These are phyloP conservation scores for Neurospora intermedia DNA, from an alignment of 495 filamentous ascomycete species.

Conservation along the genomic window DNA sequence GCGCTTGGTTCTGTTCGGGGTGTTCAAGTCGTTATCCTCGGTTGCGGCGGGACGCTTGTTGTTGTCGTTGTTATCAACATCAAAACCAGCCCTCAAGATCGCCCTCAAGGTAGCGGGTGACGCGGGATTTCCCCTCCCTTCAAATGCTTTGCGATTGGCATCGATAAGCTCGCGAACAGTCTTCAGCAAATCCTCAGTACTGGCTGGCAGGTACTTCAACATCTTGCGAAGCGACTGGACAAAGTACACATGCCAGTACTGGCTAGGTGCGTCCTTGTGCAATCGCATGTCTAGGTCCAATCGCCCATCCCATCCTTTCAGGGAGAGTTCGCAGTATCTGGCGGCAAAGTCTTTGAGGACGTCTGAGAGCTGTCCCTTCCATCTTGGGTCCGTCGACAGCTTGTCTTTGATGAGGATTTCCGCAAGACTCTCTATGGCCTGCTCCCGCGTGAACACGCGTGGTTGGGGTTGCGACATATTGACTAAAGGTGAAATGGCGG, in stretches of 20 bases:
- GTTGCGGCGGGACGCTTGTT: background rate
- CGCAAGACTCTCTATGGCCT: background rate
- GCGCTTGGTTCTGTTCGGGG: background rate
- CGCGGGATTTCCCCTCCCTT: background rate
- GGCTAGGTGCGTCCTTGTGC: background rate
- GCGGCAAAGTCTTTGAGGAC: background rate
- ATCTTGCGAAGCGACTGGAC: background rate
- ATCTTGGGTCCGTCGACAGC: accelerated
- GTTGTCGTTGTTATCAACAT: background rate
- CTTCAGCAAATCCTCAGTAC: background rate
- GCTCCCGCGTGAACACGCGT: background rate
- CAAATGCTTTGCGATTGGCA: background rate
- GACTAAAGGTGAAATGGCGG: too few species aligned
- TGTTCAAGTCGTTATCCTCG: background rate
- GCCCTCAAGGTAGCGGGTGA: background rate
- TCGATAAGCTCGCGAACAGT: background rate
- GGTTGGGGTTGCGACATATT: background rate
- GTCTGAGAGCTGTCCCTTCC: background rate
- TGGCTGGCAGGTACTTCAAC: background rate
- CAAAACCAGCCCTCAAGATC: too few species aligned
- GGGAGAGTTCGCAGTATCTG: background rate
- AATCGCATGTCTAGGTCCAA: too few species aligned
- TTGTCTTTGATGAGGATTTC: background rate
- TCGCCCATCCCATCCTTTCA: background rate
- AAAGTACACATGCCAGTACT: background rate